Conservation (phyloP, 2,329 filamentous ascomycete species). For the Helotiales sp. region DNA sequence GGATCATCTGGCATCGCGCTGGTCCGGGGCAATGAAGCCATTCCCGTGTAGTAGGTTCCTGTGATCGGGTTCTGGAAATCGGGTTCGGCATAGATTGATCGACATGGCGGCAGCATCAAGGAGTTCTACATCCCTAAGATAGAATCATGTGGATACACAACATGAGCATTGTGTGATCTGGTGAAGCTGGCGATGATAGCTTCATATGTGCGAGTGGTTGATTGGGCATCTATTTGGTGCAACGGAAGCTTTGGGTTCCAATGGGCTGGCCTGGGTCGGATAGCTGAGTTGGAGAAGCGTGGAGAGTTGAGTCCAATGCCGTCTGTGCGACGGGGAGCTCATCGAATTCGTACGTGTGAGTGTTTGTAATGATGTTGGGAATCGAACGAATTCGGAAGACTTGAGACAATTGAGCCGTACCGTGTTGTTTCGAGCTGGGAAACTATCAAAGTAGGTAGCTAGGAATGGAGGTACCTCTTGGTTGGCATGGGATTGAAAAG, state of each 20-base stretch:
- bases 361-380: neutral
- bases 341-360: neutral
- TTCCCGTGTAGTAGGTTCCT: neutral
- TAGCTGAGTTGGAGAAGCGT: constrained; percentile 1
- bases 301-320: constrained; percentile 3
- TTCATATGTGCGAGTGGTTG: neutral
- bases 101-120: neutral
- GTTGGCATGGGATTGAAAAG: neutral
- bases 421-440: neutral
- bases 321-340: neutral
- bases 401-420: neutral
- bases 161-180: constrained; percentile 10
- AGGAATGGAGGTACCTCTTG: no score
- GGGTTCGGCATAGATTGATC: neutral
- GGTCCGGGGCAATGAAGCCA: neutral
- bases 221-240: neutral
- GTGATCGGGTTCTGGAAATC: neutral
- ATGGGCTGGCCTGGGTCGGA: neutral
- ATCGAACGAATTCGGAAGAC: neutral
- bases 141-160: constrained; percentile 8
- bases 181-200: neutral
- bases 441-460: no score
- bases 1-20: constrained; percentile 15
- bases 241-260: neutral
- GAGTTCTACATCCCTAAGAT: neutral